These are phyloP conservation scores for Yamadazyma tumulicola DNA, from an alignment of 805 yeast genomes.

Conservation along the genomic window DNA sequence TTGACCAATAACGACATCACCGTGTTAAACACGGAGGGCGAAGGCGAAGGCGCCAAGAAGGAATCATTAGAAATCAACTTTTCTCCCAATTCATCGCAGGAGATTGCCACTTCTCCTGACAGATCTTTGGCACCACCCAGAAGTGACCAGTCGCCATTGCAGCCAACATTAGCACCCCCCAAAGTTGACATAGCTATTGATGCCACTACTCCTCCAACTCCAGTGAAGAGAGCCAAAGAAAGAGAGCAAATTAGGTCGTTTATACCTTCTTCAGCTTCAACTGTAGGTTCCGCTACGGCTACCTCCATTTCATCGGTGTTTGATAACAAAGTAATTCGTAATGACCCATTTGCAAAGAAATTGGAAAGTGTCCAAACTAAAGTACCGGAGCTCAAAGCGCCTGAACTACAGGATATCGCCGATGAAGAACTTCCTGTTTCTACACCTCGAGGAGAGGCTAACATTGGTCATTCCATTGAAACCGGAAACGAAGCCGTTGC, in stretches of 20 bases:
- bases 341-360: neutral
- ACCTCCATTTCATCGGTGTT: conserved; percentile 1
- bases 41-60: conserved; percentile 1
- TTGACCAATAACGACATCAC: conserved; percentile 21
- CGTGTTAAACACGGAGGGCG: conserved; percentile 1
- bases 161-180: conserved; percentile 11
- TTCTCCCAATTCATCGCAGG: conserved; percentile 14
- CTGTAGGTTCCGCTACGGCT: conserved; percentile 1
- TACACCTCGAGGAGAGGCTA: neutral
- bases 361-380: neutral
- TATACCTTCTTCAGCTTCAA: neutral
- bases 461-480: neutral
- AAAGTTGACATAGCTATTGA: conserved; percentile 9
- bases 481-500: conserved; percentile 1
- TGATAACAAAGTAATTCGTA: neutral
- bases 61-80: conserved; percentile 11
- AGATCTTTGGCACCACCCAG: conserved; percentile 11
- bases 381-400: neutral
- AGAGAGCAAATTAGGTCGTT: neutral
- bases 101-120: conserved; percentile 8
- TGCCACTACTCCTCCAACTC: conserved; percentile 12
- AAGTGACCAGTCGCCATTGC: conserved; percentile 15
- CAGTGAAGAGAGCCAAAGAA: conserved; percentile 1
- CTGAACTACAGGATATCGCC: neutral
- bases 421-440: neutral